Evolutionary conservation across 2,329 filamentous ascomycete species (phyloP), one percentile per base, ranked within the genome.

Genomic region (Tolypocladium tropicale): DNA sequence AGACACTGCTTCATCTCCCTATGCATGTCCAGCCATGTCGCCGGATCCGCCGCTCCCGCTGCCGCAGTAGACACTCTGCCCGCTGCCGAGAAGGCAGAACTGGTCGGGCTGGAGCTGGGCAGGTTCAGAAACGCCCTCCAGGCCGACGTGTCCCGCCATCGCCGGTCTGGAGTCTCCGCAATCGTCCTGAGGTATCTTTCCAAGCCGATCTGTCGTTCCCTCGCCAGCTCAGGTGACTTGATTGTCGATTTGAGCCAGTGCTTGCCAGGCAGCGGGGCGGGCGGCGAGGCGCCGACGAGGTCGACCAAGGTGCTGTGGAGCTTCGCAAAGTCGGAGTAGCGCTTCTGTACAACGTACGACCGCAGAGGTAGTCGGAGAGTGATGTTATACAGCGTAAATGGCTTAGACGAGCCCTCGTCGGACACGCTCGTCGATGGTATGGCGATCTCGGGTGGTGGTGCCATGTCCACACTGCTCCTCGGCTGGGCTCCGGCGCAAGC

Each of bases 351-450:
- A 61, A 88, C 85, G 64, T 86, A 88, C 5, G 87, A 88, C 52
- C 87, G 84, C 16, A 93, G 79, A 0, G 89, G 89, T 1, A 91
- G 83, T 53, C 88, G 84, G 57, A 94, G 78, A 25, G 83, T 85
- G 70, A 92, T 86, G 69, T 89, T 89, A 76, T 92, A 93, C 61
- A 86, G 79, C 0, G 88, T 92, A 70, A 84, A 90, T 0, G 85
- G 79, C 65, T 90, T 89, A 60, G 78, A 75, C 6, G 69, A 65
- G 59, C 65, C 68, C 60, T 77, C 76, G 57, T 78, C 74, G 54
- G 78, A 76, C 57, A 82, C 71, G 60, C 81, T 84, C 52, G 84
- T 85, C n/a, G 81, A 82, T 12, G 83, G 83, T 62, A 87, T 86
- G 58, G 81, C 82, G 67, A 88, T 84, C 67, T 87, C 83, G 67